Base-by-base conservation (phyloP, 371 early-diverging fungal genomes). In the Scutellospora calospora region DNA sequence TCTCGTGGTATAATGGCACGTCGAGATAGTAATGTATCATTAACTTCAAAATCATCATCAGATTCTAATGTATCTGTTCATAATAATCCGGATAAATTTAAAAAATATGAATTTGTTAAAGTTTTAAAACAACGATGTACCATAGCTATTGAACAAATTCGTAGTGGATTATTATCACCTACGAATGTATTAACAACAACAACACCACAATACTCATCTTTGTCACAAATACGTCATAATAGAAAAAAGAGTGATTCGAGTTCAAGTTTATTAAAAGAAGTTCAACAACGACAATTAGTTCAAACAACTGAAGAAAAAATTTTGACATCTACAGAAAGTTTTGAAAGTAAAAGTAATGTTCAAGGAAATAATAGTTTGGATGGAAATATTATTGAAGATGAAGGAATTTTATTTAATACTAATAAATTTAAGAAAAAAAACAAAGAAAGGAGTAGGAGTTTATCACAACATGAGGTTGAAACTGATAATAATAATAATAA, bases 31-130 rank as follows among this genome's bases (percentile, higher is more conserved):
- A 76, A 27, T 75, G 29, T 29, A 25, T 76, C 76, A 45, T 12
- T 76, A 18, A n/a, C 63, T 22, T 45, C 76, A 20, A 41, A 49
- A 45, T 25, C 41, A 27, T 62, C 63, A 31, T 45, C 63, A 18
- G 38, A 45, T 29, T 18, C 75, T 31, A 8, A 5, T 4, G 33
- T 6, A 52, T 35, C 52, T 1, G 20, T 29, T 12, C 20, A 9
- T 25, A 76, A 83, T 45, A 73, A 73, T 54, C 83, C 82, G 55
- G 83, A 85, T n/a, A 76, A 83, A n/a, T 86, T 85, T 72, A 86
- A 86, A 68, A 86, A 86, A 76, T 86, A 85, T 62, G 86, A 86
- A 60, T 86, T 86, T 33, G 76, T 84, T 0, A 85, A 82, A 45
- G 78, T 62, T 5, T 27, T 86, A 22, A 71, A 85, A 27, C 84